phyloP scores from a whole-genome alignment of 2,329 filamentous ascomycete genomes.

The Blastomyces gilchristii region DNA sequence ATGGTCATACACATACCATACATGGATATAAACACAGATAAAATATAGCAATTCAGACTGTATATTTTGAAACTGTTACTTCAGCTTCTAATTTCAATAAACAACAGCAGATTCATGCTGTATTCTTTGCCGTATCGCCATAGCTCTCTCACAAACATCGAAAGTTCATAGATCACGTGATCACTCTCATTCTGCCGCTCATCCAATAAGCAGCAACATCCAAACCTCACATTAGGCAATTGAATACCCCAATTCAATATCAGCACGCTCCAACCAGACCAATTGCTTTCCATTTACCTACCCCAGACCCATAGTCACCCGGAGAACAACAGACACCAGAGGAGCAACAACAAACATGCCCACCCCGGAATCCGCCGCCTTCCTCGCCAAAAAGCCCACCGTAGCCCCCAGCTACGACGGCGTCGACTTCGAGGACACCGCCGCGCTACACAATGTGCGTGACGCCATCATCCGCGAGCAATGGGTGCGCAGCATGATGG shows the following conservation, averaged over 20 bases:
- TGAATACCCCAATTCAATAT: background rate
- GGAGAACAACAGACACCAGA: background rate
- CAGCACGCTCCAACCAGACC: background rate
- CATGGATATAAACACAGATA: background rate
- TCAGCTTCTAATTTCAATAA: background rate
- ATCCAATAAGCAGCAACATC: no score
- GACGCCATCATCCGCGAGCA: conserved; percentile 57
- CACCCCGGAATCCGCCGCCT: conserved; percentile 53
- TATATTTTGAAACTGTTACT: background rate
- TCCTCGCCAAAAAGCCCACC: conserved; percentile 55
- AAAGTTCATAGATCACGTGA: no score
- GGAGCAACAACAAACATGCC: conserved; percentile 40
- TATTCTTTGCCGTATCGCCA: no score
- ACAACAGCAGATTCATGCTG: background rate
- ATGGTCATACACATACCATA: background rate
- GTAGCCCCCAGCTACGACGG: conserved; percentile 57
- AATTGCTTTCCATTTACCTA: conserved; percentile 5
- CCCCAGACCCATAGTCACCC: background rate
- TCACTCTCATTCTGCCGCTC: no score
- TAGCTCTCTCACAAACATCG: no score
- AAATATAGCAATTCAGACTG: no score
- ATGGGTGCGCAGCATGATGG: conserved; percentile 62
- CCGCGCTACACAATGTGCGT: conserved; percentile 52
- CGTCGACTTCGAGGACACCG: conserved; percentile 57
- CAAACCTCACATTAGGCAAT: background rate